Percentiles rank a stretch among this genome's conserved stretches.
These are phyloP conservation scores for Talaromyces liani DNA, from an alignment of 495 filamentous ascomycete genomes.

Conservation along the genomic window DNA sequence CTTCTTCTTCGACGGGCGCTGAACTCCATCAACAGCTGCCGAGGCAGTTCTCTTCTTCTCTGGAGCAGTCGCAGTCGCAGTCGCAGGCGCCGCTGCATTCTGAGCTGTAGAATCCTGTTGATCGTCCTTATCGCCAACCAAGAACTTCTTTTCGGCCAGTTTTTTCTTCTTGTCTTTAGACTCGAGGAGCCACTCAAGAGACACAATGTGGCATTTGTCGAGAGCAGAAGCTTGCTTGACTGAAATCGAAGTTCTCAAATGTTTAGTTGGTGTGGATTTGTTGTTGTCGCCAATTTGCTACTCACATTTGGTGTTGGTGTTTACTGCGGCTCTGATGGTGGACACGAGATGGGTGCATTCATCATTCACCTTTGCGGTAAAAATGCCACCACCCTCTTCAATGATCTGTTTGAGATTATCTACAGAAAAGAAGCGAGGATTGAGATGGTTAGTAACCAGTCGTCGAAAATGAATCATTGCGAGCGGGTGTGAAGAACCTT, in stretches of 20 bases:
- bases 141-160: constrained; percentile 34
- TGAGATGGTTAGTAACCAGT: constrained; percentile 13
- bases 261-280: background rate
- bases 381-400: constrained; percentile 39
- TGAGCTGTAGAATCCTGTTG: background rate
- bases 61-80: background rate
- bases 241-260: constrained; percentile 12
- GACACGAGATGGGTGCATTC: constrained; percentile 55
- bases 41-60: background rate
- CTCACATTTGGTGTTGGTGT: constrained; percentile 34
- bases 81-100: background rate
- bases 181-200: constrained; percentile 54
- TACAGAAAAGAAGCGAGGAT: constrained; percentile 12
- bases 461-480: constrained; percentile 12
- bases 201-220: constrained; percentile 47
- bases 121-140: constrained; percentile 14
- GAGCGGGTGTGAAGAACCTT: constrained; percentile 31
- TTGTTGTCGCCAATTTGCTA: background rate
- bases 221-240: constrained; percentile 42
- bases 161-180: constrained; percentile 35
- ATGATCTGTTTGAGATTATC: constrained; percentile 33
- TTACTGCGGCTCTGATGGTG: constrained; percentile 44
- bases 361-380: constrained; percentile 35
- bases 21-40: constrained; percentile 9
- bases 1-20: constrained; percentile 24